Evolutionary conservation across 805 yeast genomes (phyloP), one percentile per base, ranked within the genome.

Genomic region (Candida fluviatilis): DNA sequence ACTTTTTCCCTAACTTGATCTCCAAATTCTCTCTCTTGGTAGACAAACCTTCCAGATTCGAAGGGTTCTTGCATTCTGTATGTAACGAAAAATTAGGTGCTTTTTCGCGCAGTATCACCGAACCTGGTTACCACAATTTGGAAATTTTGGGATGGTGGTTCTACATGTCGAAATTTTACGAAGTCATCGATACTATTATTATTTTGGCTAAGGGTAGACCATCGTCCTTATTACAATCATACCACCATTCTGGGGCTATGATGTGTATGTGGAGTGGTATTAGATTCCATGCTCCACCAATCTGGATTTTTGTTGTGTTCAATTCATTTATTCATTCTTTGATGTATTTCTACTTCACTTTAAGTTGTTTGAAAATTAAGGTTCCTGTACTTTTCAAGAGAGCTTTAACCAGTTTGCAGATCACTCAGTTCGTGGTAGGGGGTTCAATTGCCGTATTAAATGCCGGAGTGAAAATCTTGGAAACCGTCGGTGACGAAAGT

Each of bases 201-300:
- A 82, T 82, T 40, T 64, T 82, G 38, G 64, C 80, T 41, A 82
- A 82, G 58, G 89, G 89, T 31, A 70, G 72, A 54, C 82, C 79
- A 12, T 75, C 84, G 11, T 75, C 82, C 4, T 62, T 82, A 40
- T 66, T 82, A 51, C 89, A 82, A 58, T 76, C 84, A 40, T 82
- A 82, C 60, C 89, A 82, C 55, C 89, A 82, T 57, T 75, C 88
- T 4, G 89, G 89, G 18, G 89, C 89, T 35, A 82, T 82, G 79
- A 64, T 82, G 60, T 80, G 85, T 42, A 82, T 82, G 89, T 82
- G 88, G 88, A 75, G 84, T 5, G 89, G 89, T 2, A 75, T 80
- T 39, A 65, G 88, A 40, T 82, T 64, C 58, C 75, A 74, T 36
- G 73, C 85, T 11, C 85, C 88, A 4, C 89, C 89, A 25, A 82